These are phyloP conservation scores for Acer saccharum DNA, from an alignment of 345 rosid species.

Conservation along the genomic window DNA sequence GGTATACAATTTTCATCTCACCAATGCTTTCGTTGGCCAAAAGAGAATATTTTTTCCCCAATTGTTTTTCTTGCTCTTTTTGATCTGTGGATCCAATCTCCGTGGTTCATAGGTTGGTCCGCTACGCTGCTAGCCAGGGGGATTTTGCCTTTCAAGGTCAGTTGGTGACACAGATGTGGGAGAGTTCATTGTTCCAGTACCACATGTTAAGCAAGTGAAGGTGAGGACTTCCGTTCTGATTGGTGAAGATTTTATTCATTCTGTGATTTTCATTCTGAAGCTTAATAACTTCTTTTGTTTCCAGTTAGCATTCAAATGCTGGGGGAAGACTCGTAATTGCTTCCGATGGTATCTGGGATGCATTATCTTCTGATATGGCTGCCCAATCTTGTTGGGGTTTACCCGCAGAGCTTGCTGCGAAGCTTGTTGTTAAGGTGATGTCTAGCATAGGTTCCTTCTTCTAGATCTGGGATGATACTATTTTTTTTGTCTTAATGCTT, in stretches of 20 bases:
- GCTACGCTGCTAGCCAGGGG: constrained; percentile 99
- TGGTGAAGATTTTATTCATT: background rate
- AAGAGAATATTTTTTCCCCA: background rate
- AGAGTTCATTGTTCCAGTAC: constrained; percentile 93
- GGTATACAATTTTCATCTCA: constrained; percentile 43
- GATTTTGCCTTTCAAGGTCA: constrained; percentile 96
- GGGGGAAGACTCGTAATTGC: too few species aligned
- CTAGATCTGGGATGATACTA: too few species aligned
- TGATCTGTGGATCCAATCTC: background rate
- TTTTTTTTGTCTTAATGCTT: too few species aligned
- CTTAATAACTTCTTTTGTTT: too few species aligned
- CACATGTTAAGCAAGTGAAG: constrained; percentile 99
- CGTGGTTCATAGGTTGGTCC: constrained; percentile 75
- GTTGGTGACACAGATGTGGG: constrained; percentile 99
- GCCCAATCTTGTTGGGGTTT: too few species aligned
- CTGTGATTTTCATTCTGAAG: constrained; percentile 11
- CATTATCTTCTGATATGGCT: too few species aligned
- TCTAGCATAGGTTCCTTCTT: too few species aligned
- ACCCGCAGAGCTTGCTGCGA: too few species aligned
- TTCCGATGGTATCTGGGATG: too few species aligned
- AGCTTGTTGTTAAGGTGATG: too few species aligned
- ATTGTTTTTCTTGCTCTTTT: background rate
- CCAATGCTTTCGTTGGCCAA: constrained; percentile 3
- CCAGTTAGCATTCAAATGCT: too few species aligned
- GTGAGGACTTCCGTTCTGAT: constrained; percentile 36